These are phyloP conservation scores for Podaxis pistillaris DNA, from an alignment of 768 basidiomycete species.

Conservation along the genomic window DNA sequence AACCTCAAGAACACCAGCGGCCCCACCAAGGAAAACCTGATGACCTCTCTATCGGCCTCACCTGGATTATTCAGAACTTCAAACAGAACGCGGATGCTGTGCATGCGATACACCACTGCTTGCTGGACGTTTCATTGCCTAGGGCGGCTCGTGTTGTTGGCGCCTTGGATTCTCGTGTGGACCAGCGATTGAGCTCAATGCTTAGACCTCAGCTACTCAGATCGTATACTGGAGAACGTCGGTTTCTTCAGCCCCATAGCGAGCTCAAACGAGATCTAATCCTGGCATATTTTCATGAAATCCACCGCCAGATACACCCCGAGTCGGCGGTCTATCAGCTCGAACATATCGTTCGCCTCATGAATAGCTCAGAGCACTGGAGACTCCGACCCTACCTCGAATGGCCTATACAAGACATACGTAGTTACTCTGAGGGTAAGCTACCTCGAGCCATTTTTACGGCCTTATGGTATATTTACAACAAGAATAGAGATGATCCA, in stretches of 20 bases:
- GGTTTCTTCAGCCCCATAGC: constrained; percentile 8
- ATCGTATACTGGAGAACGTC: constrained; percentile 4
- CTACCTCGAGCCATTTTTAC: neutral
- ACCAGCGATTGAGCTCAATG: neutral
- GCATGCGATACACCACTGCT: neutral
- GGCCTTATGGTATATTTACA: neutral
- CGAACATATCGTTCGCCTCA: constrained; percentile 3
- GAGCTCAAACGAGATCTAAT: constrained; percentile 8
- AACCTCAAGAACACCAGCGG: neutral
- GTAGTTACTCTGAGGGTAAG: constrained; percentile 2
- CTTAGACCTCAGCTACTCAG: neutral
- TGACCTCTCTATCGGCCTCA: neutral
- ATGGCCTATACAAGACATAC: constrained; percentile 6
- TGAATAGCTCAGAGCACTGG: constrained; percentile 1
- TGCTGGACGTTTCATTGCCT: neutral
- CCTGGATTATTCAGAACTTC: constrained; percentile 2
- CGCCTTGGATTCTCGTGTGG: constrained; percentile 1
- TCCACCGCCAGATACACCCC: neutral
- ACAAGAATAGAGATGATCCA: neutral
- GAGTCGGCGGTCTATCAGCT: neutral
- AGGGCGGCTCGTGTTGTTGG: constrained; percentile 6
- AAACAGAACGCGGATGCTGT: neutral
- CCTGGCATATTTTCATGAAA: constrained; percentile 7
- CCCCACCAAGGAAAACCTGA: neutral
- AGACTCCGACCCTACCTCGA: constrained; percentile 5